These are phyloP conservation scores for Sporothrix luriei DNA, from an alignment of 2,329 filamentous ascomycete species.

Conservation along the genomic window DNA sequence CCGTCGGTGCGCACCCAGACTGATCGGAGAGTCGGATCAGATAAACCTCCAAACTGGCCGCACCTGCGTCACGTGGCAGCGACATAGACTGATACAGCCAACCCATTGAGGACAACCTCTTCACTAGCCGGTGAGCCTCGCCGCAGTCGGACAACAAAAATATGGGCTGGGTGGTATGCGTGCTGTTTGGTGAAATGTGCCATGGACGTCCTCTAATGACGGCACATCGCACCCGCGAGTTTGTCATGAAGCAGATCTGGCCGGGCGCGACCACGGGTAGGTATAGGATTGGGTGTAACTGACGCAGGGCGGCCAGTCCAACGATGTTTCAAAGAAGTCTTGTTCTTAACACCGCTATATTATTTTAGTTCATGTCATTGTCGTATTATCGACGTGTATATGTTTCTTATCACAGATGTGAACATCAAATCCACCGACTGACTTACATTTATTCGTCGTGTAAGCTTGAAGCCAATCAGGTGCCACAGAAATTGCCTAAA, in stretches of 20 bases:
- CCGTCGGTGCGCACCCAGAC: background rate
- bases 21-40: background rate
- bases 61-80: background rate
- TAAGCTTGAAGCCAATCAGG: slow-evolving; percentile 5
- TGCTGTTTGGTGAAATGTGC: slow-evolving; percentile 32
- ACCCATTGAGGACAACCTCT: background rate
- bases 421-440: background rate
- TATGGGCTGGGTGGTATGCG: background rate
- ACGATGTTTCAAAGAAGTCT: background rate
- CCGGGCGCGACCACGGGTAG: slow-evolving; percentile 33
- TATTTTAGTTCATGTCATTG: too few relatives aligned
- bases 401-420: too few relatives aligned
- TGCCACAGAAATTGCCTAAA: background rate
- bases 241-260: slow-evolving; percentile 34
- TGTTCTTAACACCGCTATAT: too few relatives aligned
- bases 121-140: slow-evolving; percentile 3
- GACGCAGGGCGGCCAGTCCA: slow-evolving; percentile 15
- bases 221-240: slow-evolving; percentile 29
- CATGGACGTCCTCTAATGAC: slow-evolving; percentile 32
- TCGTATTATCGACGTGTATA: too few relatives aligned
- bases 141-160: slow-evolving; percentile 11
- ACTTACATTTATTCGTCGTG: background rate
- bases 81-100: background rate
- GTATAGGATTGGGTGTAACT: slow-evolving; percentile 36
- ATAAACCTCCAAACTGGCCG: background rate